Evolutionary conservation across 305 asterid species (phyloP), one percentile per base, ranked within the genome.

Genomic region (Fraxinus xanthoxyloides): DNA sequence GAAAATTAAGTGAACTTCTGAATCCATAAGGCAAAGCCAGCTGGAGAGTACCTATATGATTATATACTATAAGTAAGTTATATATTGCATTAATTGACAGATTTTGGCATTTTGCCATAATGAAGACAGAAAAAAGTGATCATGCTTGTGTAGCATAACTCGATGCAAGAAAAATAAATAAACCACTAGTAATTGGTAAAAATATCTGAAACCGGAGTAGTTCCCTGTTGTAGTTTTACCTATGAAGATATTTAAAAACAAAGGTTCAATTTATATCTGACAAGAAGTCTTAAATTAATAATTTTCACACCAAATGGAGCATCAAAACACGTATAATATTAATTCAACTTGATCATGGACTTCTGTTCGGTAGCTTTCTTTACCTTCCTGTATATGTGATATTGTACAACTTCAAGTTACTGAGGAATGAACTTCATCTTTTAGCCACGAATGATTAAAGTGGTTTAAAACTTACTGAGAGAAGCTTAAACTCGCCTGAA

Each of bases 401-500:
- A 31, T 15, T 51, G 24, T 35, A 28, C 56, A 82, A 19, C 21
- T 43, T 80, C 6, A 43, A 12, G 67, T 70, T 30, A 73, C 8
- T 76, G 21, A 54, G 36, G 32, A 48, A 79, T 40, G 63, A 80
- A 75, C 46, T 51, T 65, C 34, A 74, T 28, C 77, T n/a, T 46
- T 77, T 7, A 75, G 30, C 40, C 46, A 56, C n/a, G 10, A 19
- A 82, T 69, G 78, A 31, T 61, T 54, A 34, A 21, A 72, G 72
- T 40, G 77, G 24, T 28, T 63, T 51, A 51, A 83, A 59, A 26
- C 67, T 36, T 75, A 63, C 26, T 56, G 23, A 72, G 78, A 87
- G 76, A 38, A 38, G 65, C 79, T 23, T 79, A 38, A 82, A 81
- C 86, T 77, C 85, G 85, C 98, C 94, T 94, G 98, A 61, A 93